Conservation (phyloP, 371 early-diverging fungal species). For the Syncephalis plumigaleata region DNA sequence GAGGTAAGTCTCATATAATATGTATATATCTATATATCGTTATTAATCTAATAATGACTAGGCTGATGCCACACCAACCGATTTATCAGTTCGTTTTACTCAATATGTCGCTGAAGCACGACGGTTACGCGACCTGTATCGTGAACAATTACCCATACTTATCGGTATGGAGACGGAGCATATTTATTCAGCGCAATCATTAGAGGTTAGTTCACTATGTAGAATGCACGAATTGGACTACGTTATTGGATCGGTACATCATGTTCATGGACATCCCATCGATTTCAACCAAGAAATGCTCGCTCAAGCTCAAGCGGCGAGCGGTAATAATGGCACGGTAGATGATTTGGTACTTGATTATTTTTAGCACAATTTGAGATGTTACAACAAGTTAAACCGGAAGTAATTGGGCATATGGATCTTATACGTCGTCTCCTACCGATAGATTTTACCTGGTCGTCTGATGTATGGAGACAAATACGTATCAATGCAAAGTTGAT, state of each 20-base stretch:
- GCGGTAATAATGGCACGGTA: constrained; percentile 26
- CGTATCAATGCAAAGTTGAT: constrained; percentile 69
- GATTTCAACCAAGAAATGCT: constrained; percentile 43
- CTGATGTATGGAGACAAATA: constrained; percentile 36
- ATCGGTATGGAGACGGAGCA: constrained; percentile 86
- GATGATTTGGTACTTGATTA: constrained; percentile 22
- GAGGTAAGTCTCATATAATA: background rate
- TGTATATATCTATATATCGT: too few relatives aligned
- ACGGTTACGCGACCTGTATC: constrained; percentile 39
- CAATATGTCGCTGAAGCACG: constrained; percentile 49
- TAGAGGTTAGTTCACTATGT: constrained; percentile 8
- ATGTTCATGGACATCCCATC: constrained; percentile 58
- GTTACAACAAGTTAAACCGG: constrained; percentile 45
- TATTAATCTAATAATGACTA: too few relatives aligned
- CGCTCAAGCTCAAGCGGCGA: constrained; percentile 4
- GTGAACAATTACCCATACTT: constrained; percentile 39
- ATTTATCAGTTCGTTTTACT: constrained; percentile 30
- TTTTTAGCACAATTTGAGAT: constrained; percentile 71
- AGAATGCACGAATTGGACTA: constrained; percentile 32
- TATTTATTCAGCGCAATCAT: constrained; percentile 25
- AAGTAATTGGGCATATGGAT: constrained; percentile 89
- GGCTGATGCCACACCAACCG: constrained; percentile 16
- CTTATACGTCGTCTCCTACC: constrained; percentile 61
- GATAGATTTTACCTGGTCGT: constrained; percentile 7
- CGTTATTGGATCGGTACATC: constrained; percentile 90